Conservation (phyloP, 2,329 filamentous ascomycete genomes). For the Venturiaceae sp. region DNA sequence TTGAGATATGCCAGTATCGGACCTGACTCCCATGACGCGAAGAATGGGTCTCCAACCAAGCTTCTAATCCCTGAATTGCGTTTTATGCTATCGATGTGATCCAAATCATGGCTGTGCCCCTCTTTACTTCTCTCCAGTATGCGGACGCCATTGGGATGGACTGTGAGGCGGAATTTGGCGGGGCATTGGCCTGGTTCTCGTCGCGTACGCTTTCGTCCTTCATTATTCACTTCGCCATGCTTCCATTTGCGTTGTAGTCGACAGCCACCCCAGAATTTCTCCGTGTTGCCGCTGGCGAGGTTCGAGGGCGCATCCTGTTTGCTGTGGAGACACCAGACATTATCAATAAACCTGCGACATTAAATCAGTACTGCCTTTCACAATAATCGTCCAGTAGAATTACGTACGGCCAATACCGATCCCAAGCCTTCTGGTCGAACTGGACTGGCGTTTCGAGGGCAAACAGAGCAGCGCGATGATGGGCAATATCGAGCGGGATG, state of each 20-base stretch:
- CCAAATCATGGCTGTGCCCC: conserved; percentile 13
- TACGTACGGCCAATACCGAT: conserved; percentile 13
- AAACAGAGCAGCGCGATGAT: conserved; percentile 14
- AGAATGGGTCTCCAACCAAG: conserved; percentile 14
- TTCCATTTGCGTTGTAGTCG: conserved; percentile 14
- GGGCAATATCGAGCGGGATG: conserved; percentile 13
- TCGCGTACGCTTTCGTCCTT: conserved; percentile 4
- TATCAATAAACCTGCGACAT: conserved; percentile 12
- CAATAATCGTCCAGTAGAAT: background rate
- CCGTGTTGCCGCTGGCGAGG: conserved; percentile 8
- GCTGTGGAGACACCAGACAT: conserved; percentile 16
- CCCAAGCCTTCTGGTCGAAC: conserved; percentile 13
- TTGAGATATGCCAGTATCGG: conserved; percentile 15
- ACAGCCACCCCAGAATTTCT: conserved; percentile 14
- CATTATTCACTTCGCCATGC: background rate
- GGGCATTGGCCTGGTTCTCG: conserved; percentile 12
- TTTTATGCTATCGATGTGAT: conserved; percentile 15
- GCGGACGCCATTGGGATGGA: conserved; percentile 12
- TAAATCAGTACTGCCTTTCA: background rate
- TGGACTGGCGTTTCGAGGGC: conserved; percentile 14
- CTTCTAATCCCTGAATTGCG: conserved; percentile 12
- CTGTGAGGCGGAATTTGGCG: conserved; percentile 15
- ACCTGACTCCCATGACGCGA: conserved; percentile 14
- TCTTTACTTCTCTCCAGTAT: conserved; percentile 13
- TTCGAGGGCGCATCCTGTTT: conserved; percentile 8